Evolutionary conservation across 345 rosid genomes (phyloP), one percentile per base, ranked within the genome.

Genomic region (Populus tremula): DNA sequence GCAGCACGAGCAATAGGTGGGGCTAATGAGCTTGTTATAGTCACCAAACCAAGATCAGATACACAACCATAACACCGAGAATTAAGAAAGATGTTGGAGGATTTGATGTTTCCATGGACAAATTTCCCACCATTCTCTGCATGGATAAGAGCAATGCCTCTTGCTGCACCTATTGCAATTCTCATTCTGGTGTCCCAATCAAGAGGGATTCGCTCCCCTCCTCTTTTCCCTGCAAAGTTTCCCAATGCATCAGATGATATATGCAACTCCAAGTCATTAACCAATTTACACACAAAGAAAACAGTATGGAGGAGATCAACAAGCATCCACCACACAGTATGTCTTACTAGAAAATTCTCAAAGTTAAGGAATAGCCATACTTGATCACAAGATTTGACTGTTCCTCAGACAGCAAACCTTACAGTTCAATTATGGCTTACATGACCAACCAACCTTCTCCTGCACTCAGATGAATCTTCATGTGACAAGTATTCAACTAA

Each of bases 71-170:
- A 82, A 69, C 67, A 72, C 73, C 77, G 82, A 1, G 94, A 82
- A 82, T 93, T 93, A 84, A 93, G 89, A 76, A 96, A 91, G 77
- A 96, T 87, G 86, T 96, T 96, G 0, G 99, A 92, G 82, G 97
- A 89, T 81, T 93, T 96, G 82, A 96, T 86, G 87, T 96, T 96
- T 49, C 98, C 98, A 29, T 96, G 98, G 53, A 91, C 96, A 53
- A 96, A 82, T 73, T 87, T 96, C 29, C 94, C 96, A 1, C 82
- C 81, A 77, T 89, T 92, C 71, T 89, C 98, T 33, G 75, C 43
- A 71, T 96, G 98, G 73, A 96, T 87, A 38, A 88, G 83, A 1
- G 94, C 88, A 20, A 93, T 87, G 74, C 98, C 98, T 87, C 90
- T 88, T 49, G 98, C 96, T 67, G 98, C 90, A 2, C 99, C 99